A percentile compares a stretch with the other conserved stretches of the same genome.
phyloP scores from a whole-genome alignment of 306 rosid genomes.

The Inga leiocalycina region DNA sequence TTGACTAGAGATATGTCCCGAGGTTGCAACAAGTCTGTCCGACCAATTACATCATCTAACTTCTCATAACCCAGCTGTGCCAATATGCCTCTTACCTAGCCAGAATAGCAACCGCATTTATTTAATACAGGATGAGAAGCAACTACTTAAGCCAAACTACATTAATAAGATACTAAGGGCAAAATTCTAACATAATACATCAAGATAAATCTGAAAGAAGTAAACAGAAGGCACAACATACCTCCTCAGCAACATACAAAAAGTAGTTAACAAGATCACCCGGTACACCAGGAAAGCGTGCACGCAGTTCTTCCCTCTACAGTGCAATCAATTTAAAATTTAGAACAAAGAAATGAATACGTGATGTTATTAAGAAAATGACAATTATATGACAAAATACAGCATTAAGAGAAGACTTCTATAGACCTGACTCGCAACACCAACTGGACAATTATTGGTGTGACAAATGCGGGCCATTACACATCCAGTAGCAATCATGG shows the following conservation, averaged over 20 bases:
- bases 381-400: conserved; percentile 24
- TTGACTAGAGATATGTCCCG: conserved; percentile 90
- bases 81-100: conserved; percentile 91
- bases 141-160: conserved; percentile 17
- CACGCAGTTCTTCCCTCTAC: conserved; percentile 99
- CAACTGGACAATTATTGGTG: conserved; percentile 98
- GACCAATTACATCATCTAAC: conserved; percentile 91
- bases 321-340: conserved; percentile 18
- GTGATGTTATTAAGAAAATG: conserved; percentile 28
- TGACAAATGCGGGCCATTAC: conserved; percentile 99
- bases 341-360: conserved; percentile 7
- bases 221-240: conserved; percentile 41
- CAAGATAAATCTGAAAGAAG: conserved; percentile 29
- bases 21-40: conserved; percentile 72
- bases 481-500: conserved; percentile 97
- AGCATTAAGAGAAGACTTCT: conserved; percentile 20
- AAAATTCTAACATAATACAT: conserved; percentile 21
- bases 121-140: conserved; percentile 31
- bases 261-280: conserved; percentile 99
- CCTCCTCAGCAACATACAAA: conserved; percentile 97
- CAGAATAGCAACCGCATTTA: conserved; percentile 19
- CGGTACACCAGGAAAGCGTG: conserved; percentile 98
- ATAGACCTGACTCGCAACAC: conserved; percentile 96
- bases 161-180: conserved; percentile 2
- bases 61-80: conserved; percentile 96